phyloP scores from a whole-genome alignment of 192 early-diverging fungal species.

The Chytriomyces confervae region DNA sequence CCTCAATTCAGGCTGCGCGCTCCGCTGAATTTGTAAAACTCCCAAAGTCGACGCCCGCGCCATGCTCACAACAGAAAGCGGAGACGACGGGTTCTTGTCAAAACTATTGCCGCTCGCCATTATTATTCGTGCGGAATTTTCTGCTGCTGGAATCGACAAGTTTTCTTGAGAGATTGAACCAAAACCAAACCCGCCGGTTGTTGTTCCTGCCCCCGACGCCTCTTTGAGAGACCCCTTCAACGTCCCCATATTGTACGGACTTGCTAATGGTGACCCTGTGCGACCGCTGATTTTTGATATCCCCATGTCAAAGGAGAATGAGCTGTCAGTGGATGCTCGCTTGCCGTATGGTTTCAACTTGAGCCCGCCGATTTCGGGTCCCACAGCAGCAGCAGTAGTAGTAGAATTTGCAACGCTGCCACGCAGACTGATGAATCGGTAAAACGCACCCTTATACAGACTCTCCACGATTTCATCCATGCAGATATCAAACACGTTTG shows the following conservation, averaged over 20 bases:
- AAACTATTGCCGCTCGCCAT: no score
- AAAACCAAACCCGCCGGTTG: not conserved
- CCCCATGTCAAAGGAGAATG: not conserved
- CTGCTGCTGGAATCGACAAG: not conserved
- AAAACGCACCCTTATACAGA: not conserved
- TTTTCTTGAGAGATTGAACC: not conserved
- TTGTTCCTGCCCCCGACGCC: not conserved
- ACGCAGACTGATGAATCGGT: not conserved
- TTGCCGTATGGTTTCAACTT: not conserved
- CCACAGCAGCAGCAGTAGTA: not conserved
- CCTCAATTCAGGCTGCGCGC: no score
- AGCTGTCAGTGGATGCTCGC: not conserved
- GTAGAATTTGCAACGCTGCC: no score
- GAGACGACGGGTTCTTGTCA: not conserved
- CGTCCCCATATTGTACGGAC: not conserved
- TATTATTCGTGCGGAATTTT: not conserved
- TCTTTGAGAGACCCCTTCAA: not conserved
- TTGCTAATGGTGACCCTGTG: not conserved
- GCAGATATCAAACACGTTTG: constrained; percentile 4
- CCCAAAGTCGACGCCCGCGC: not conserved
- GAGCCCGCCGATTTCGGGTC: not conserved
- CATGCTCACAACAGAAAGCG: not conserved
- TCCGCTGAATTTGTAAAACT: no score
- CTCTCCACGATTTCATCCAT: not conserved
- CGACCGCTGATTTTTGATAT: no score